Base-by-base conservation (phyloP, 371 early-diverging fungal species). In the Saksenaea oblongispora region DNA sequence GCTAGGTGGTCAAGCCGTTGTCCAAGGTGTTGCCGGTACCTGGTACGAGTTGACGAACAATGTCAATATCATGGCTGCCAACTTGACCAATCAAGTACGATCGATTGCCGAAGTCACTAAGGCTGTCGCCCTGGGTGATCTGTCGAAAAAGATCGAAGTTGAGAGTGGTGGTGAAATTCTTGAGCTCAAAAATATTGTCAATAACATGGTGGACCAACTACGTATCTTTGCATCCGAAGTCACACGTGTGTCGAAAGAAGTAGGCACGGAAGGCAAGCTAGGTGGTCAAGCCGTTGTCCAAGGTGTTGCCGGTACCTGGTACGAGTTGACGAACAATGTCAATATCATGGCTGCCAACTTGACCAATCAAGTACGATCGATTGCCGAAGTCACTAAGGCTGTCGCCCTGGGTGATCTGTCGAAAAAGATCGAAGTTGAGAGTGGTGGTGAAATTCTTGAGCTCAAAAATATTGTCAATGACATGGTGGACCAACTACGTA, bases 121-220 rank as follows among this genome's bases (percentile, higher is more conserved):
- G 9, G 81, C 86, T 1, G 86, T 84, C 1, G 82, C 87, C 2
- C 75, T 71, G 2, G 88, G 87, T 13, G 86, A 88, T 68, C 76
- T 84, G 31, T 83, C 82, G 8, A 78, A 82, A 31, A 82, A 81
- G 69, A 86, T 90, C 55, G 87, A 84, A 17, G 83, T 88, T 7
- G 86, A 87, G 26, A 28, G 87, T 2, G 73, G 77, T 28, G 87
- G 87, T 17, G 87, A 89, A 69, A 87, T 87, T 80, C 80, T 85
- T 26, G 65, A 64, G 3, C 80, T 89, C 54, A 87, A 89, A 71
- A 84, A 85, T 39, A 85, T 84, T 62, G 87, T 89, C 51, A 87
- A 89, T 68, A 76, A 80, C 55, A 89, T 89, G 87, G 65, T 87
- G 0, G 78, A 75, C 10, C 82, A 78, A 56, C 58, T 82, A 9